Conservation (phyloP, 225 moss, liverwort and hornwort genomes). For the Pleurozium schreberi region DNA sequence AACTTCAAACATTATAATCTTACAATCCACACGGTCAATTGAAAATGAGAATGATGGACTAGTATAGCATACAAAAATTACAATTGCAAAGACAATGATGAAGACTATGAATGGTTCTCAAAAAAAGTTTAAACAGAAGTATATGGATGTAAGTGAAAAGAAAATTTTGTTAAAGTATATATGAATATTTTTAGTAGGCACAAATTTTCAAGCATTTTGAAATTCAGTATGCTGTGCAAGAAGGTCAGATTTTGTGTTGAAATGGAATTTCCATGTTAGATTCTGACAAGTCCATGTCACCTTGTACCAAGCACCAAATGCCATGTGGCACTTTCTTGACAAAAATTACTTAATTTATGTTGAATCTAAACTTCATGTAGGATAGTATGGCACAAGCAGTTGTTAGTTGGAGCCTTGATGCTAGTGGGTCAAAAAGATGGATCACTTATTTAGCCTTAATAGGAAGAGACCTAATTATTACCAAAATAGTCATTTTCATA, state of each 20-base stretch:
- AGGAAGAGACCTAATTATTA: too few species aligned
- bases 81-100: not conserved
- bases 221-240: not conserved
- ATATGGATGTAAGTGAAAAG: not conserved
- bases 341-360: not conserved
- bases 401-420: not conserved
- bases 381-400: not conserved
- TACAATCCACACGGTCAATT: too few species aligned
- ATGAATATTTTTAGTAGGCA: too few species aligned
- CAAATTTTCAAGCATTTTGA: not conserved
- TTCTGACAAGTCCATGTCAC: not conserved
- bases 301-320: not conserved
- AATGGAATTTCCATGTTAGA: not conserved
- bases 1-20: too few species aligned
- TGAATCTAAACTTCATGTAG: fast-evolving
- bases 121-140: not conserved
- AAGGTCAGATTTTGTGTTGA: not conserved
- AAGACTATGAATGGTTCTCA: not conserved
- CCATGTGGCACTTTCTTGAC: not conserved
- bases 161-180: not conserved
- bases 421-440: not conserved
- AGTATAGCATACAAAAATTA: not conserved
- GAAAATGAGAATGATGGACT: not conserved
- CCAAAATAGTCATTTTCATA: not conserved
- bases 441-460: not conserved